These are phyloP conservation scores for cucumber (Cucumis sativus) DNA, from an alignment of 306 rosid species.

Conservation along the genomic window DNA sequence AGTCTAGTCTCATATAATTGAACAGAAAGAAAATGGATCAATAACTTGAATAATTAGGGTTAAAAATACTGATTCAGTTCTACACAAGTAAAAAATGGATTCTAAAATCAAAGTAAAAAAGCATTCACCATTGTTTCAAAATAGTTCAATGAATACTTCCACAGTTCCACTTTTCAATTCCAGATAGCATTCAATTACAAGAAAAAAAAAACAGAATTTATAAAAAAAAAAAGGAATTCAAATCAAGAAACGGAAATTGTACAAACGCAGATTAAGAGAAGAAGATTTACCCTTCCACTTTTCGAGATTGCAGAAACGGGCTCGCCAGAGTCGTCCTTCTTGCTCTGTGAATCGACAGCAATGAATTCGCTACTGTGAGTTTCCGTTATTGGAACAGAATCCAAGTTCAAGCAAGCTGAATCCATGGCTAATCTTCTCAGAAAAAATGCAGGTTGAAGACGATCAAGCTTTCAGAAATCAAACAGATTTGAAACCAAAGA, in stretches of 20 bases:
- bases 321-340: constrained; percentile 12
- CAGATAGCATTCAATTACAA: background rate
- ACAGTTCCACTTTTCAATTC: background rate
- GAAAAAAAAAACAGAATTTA: background rate
- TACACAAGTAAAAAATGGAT: background rate
- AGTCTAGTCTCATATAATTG: background rate
- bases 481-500: background rate
- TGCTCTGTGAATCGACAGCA: constrained; percentile 18
- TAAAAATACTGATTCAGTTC: background rate
- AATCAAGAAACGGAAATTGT: background rate
- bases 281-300: constrained; percentile 38
- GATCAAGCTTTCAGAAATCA: background rate
- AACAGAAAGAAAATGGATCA: background rate
- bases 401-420: constrained; percentile 38
- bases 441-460: background rate
- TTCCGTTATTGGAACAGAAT: constrained; percentile 26
- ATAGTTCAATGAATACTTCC: background rate
- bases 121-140: background rate
- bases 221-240: no score
- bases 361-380: constrained; percentile 10
- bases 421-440: constrained; percentile 33
- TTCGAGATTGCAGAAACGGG: constrained; percentile 33
- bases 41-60: background rate
- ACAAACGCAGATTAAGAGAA: background rate
- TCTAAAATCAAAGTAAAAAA: background rate